Conservation (phyloP, 2,329 filamentous ascomycete species). For the Diaporthe citriasiana region DNA sequence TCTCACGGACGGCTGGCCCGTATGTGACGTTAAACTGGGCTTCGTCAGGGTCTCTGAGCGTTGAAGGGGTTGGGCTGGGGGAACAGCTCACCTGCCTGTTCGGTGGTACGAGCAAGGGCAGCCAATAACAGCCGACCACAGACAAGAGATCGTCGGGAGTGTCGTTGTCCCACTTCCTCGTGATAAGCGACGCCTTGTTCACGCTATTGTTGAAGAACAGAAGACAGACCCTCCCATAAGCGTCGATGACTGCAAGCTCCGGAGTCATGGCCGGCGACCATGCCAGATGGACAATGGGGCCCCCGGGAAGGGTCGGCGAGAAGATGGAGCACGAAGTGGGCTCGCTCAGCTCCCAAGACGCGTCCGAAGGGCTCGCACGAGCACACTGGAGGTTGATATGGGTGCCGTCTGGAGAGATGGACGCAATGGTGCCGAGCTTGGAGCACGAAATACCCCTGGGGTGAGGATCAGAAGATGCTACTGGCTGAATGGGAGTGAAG, state of each 20-base stretch:
- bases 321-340: constrained; percentile 75
- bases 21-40: constrained; percentile 63
- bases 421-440: constrained; percentile 86
- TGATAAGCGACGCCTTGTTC: constrained; percentile 75
- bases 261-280: constrained; percentile 82
- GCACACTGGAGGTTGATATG: constrained; percentile 81
- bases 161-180: constrained; percentile 76
- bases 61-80: constrained; percentile 34
- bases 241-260: constrained; percentile 88
- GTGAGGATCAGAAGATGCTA: constrained; percentile 43
- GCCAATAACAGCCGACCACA: constrained; percentile 89
- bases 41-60: constrained; percentile 10
- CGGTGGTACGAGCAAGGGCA: constrained; percentile 68
- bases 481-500: background rate
- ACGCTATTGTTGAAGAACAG: constrained; percentile 79
- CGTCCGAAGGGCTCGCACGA: constrained; percentile 76
- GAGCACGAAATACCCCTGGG: constrained; percentile 88
- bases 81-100: constrained; percentile 55
- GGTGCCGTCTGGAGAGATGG: constrained; percentile 79
- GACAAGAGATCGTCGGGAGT: constrained; percentile 80
- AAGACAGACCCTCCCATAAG: constrained; percentile 82
- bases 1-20: constrained; percentile 75
- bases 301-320: constrained; percentile 71
- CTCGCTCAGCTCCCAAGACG: constrained; percentile 82
- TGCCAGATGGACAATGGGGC: constrained; percentile 81